Evolutionary conservation across 2,329 filamentous ascomycete genomes (phyloP).

Genomic region (Tolypocladium amazonense): DNA sequence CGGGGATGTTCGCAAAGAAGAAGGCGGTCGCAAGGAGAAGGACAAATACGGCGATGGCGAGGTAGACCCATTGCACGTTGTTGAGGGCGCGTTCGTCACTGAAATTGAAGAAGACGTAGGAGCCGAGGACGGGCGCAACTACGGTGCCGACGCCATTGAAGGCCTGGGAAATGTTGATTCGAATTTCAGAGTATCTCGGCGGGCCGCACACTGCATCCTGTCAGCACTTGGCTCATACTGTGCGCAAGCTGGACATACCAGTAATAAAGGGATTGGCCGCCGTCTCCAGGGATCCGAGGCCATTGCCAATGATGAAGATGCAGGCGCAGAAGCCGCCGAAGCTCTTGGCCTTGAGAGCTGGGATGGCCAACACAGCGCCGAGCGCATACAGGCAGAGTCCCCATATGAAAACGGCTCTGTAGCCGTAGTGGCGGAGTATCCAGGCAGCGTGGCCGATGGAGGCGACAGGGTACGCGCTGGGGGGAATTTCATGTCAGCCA

Average conservation of each 20-base stretch:
- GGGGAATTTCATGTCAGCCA: background rate
- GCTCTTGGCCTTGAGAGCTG: conserved; percentile 48
- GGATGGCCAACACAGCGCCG: conserved; percentile 45
- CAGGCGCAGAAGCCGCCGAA: conserved; percentile 65
- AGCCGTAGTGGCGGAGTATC: conserved; percentile 54
- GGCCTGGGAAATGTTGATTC: conserved; percentile 67
- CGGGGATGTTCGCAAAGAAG: conserved; percentile 56
- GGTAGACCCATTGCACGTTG: conserved; percentile 69
- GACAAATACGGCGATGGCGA: conserved; percentile 63
- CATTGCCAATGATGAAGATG: conserved; percentile 66
- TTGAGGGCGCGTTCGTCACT: conserved; percentile 44
- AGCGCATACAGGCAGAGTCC: conserved; percentile 57
- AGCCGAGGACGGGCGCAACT: conserved; percentile 60
- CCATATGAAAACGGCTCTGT: conserved; percentile 57
- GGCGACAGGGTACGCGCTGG: conserved; percentile 55
- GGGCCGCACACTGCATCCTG: conserved; percentile 35
- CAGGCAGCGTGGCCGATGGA: conserved; percentile 55
- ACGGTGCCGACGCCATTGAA: conserved; percentile 70
- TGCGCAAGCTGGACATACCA: conserved; percentile 14
- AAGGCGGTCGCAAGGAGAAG: conserved; percentile 55
- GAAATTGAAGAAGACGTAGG: conserved; percentile 61
- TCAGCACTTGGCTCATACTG: background rate
- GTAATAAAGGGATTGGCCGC: conserved; percentile 68
- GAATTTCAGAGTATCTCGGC: conserved; percentile 59
- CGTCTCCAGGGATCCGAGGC: conserved; percentile 64